These are phyloP conservation scores for Penicillium rolfsii DNA, from an alignment of 2,329 filamentous ascomycete species.

Conservation along the genomic window DNA sequence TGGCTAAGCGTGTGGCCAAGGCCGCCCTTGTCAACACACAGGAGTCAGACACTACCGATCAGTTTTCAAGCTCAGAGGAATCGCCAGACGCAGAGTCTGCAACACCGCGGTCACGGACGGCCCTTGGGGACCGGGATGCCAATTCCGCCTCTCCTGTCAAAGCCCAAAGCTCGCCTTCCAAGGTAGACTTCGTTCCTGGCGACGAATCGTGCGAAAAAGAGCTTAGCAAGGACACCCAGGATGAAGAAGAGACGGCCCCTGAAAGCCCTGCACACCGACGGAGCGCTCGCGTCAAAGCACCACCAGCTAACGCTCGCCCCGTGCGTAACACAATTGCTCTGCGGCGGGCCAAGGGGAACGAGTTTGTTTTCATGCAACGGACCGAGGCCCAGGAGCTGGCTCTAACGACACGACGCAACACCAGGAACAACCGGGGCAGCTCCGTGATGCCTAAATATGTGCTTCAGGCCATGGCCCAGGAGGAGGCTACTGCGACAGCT, in stretches of 20 bases:
- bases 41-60: slow-evolving; percentile 23
- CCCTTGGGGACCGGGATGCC: slow-evolving; percentile 41
- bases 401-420: slow-evolving; percentile 48
- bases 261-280: slow-evolving; percentile 39
- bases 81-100: slow-evolving; percentile 29
- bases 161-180: slow-evolving; percentile 33
- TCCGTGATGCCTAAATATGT: slow-evolving; percentile 39
- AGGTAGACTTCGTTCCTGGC: slow-evolving; percentile 22
- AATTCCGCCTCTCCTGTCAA: slow-evolving; percentile 47
- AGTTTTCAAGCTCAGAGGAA: slow-evolving; percentile 19
- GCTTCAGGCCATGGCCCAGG: slow-evolving; percentile 33
- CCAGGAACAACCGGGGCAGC: slow-evolving; percentile 46
- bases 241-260: slow-evolving; percentile 27
- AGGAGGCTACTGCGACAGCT: slow-evolving; percentile 12
- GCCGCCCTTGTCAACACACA: slow-evolving; percentile 28
- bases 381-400: slow-evolving; percentile 49
- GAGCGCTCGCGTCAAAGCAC: slow-evolving; percentile 41
- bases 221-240: slow-evolving; percentile 23
- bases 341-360: slow-evolving; percentile 49
- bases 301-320: slow-evolving; percentile 28
- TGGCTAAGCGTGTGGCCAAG: slow-evolving; percentile 47
- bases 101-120: slow-evolving; percentile 40
- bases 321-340: slow-evolving; percentile 47
- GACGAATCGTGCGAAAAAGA: slow-evolving; percentile 21
- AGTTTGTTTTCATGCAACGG: slow-evolving; percentile 49